Base-by-base conservation (phyloP, 192 early-diverging fungal species). In the Backusella circina region DNA sequence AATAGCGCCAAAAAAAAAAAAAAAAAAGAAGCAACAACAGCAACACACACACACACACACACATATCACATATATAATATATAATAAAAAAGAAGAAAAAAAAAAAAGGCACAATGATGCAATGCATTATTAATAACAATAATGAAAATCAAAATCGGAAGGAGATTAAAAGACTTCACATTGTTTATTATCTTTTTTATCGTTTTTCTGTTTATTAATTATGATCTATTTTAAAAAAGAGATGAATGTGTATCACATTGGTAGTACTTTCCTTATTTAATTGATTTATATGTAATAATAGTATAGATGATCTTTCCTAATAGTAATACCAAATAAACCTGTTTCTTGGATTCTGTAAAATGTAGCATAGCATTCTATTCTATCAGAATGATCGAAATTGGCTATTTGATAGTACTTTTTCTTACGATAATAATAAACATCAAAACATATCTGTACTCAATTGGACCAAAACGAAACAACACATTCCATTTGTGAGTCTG, bases 401-500 rank as follows among this genome's bases (percentile, higher is more conserved):
- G 16, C 5, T 47, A 6, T n/a, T n/a, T n/a, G 3, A 41, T 16
- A 15, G 15, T 41, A 41, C 3, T 15, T 41, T 41, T 41, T 15
- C 39, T 41, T 41, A 51, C 50, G 50, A 21, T 5, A 51, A 51
- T 21, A 51, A 21, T 21, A 51, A 57, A 57, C 47, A 51, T 51
- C 18, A 21, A 51, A 51, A 51, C 54, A 57, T 57, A 57, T 57
- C 54, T 57, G 54, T 57, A 4, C 21, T 57, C 9, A 26, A 21
- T 57, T 57, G 54, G 54, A 10, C 54, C 54, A 57, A 57, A 57
- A 57, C 54, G 9, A 57, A 57, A 57, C 54, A 57, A 57, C 54
- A 57, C 54, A 57, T 57, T 57, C 54, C 54, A 57, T 57, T 57
- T 57, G 54, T 61, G 54, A 61, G 23, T 61, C 9, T 61, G 54